phyloP scores from a whole-genome alignment of 2,329 filamentous ascomycete species.

The Paecilomyces niveus region DNA sequence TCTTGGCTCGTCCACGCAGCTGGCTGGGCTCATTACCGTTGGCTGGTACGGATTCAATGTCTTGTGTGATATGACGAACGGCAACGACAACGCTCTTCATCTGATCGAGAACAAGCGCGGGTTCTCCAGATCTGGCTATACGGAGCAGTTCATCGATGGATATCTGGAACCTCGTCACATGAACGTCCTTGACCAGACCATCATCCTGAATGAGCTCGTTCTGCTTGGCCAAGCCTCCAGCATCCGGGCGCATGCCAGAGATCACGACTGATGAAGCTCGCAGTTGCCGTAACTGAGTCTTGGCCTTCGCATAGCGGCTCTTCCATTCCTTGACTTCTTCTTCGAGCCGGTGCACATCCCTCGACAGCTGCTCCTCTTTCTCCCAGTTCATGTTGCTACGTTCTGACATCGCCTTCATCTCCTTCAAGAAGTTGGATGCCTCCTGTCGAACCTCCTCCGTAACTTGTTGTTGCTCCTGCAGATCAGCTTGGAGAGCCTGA shows the following conservation, averaged over 20 bases:
- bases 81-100: constrained; percentile 81
- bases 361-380: constrained; percentile 70
- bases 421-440: constrained; percentile 72
- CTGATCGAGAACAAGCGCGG: constrained; percentile 68
- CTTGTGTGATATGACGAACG: constrained; percentile 77
- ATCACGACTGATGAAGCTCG: constrained; percentile 74
- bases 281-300: constrained; percentile 76
- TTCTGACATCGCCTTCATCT: constrained; percentile 82
- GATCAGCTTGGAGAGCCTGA: constrained; percentile 56
- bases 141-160: constrained; percentile 85
- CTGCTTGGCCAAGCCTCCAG: constrained; percentile 53
- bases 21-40: constrained; percentile 49
- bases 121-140: constrained; percentile 64
- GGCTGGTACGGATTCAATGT: constrained; percentile 57
- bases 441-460: constrained; percentile 83
- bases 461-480: constrained; percentile 69
- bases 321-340: constrained; percentile 85
- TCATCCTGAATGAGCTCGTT: constrained; percentile 64
- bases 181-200: constrained; percentile 80
- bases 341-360: constrained; percentile 69
- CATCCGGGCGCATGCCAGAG: constrained; percentile 38
- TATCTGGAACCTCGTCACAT: constrained; percentile 92
- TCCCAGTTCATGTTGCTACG: constrained; percentile 73
- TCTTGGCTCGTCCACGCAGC: constrained; percentile 64
- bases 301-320: constrained; percentile 76